phyloP scores from a whole-genome alignment of 225 moss, liverwort and hornwort species.

The Rhytidiadelphus loreus region DNA sequence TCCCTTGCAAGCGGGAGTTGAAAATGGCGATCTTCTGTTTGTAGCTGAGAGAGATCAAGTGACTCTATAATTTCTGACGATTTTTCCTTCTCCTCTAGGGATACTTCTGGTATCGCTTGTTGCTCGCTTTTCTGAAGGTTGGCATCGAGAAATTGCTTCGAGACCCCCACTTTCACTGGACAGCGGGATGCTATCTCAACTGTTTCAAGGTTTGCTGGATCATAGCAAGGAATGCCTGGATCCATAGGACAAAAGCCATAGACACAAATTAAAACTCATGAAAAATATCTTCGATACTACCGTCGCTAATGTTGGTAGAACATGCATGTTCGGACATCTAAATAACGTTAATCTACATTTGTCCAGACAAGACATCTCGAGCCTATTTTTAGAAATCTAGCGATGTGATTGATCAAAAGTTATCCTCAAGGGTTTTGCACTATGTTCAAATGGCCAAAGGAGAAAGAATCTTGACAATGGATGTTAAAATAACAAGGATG shows the following conservation, averaged over 20 bases:
- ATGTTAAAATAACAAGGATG: not conserved
- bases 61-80: conserved; percentile 25
- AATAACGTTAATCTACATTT: not conserved
- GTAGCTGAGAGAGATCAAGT: conserved; percentile 32
- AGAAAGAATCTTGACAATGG: not conserved
- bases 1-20: conserved; percentile 50
- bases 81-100: not conserved
- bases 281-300: not conserved
- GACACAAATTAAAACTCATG: not conserved
- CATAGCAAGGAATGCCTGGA: conserved; percentile 79
- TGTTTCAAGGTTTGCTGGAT: conserved; percentile 91
- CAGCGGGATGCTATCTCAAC: conserved; percentile 68
- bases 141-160: conserved; percentile 50
- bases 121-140: conserved; percentile 19
- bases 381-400: not conserved
- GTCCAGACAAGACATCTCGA: not conserved
- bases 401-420: not conserved
- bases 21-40: conserved; percentile 4
- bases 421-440: not conserved
- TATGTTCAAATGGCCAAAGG: not conserved
- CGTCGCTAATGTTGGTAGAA: not conserved
- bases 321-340: not conserved
- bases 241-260: not conserved
- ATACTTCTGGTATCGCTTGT: conserved; percentile 6
- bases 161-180: conserved; percentile 64